A percentile compares a stretch with the other conserved stretches of the same genome.
Conservation (phyloP, 257 asterid genomes). For the Striga asiatica region DNA sequence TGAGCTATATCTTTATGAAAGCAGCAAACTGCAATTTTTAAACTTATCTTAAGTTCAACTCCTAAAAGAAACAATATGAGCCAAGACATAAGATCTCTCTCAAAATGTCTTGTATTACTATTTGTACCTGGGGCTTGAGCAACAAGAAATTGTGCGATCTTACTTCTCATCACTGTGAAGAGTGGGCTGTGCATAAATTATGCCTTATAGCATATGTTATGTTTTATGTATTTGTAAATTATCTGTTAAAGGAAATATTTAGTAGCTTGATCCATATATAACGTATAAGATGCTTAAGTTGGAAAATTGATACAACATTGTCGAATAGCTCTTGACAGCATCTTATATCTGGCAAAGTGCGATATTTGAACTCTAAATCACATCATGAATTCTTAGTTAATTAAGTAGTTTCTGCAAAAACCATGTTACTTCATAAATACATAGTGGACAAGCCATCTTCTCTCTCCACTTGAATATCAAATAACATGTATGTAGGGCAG, state of each 20-base stretch:
- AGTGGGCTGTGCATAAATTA: not conserved
- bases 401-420: not conserved
- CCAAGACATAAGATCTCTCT: too few species aligned
- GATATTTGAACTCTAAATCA: not conserved
- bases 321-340: not conserved
- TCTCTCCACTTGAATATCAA: conserved; percentile 47
- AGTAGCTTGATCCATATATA: not conserved
- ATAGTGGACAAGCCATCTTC: not conserved
- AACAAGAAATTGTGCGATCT: too few species aligned
- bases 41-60: too few species aligned
- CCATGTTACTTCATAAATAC: conserved; percentile 2
- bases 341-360: not conserved
- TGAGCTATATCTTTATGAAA: too few species aligned
- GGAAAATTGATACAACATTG: not conserved
- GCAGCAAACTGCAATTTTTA: too few species aligned
- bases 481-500: conserved; percentile 94
- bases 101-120: too few species aligned
- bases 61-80: too few species aligned
- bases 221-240: not conserved
- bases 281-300: not conserved
- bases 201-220: not conserved
- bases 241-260: not conserved
- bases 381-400: not conserved
- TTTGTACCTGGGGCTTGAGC: too few species aligned
- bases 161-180: too few species aligned